Base-by-base conservation (phyloP, 805 yeast species). In the Lipomyces spencermartinsiae region DNA sequence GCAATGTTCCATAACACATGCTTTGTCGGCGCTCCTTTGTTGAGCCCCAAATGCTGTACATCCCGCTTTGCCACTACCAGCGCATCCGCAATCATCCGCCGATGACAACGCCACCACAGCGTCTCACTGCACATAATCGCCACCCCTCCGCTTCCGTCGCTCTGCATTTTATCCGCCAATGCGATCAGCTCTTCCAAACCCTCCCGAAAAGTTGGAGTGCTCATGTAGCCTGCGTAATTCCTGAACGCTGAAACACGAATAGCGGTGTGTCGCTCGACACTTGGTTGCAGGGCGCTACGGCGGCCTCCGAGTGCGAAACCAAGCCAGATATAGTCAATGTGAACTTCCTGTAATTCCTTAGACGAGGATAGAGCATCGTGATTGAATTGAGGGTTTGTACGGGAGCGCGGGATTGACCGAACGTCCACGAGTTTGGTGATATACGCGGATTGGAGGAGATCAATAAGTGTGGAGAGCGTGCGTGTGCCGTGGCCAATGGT, bases 111-210 rank as follows among this genome's bases (percentile, higher is more conserved):
- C 55, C 55, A 51, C 55, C 55, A 51, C 55, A 51, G 29, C 31
- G 55, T 51, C 55, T 51, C 55, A 22, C 55, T 51, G 31, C 55
- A 51, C 55, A 51, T 51, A n/a, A 51, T 51, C 55, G 55, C 55
- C 1, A 51, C 55, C 29, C 55, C 12, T 51, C 55, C 31, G 31
- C 10, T 29, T 51, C 55, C 55, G 29, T 51, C 55, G 33, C 33
- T 51, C 29, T 51, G 55, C 33, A 19, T 10, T 19, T 51, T 51
- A 22, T 51, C 55, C 12, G 55, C 55, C 55, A 51, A n/a, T 5
- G 14, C 55, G 4, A 22, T 51, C 16, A 51, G 31, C 16, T 51
- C 55, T 51, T 22, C 55, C 55, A 51, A 22, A 22, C 55, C 55
- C 10, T 51, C 55, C 14, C 55, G 55, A 31, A 51, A 51, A 22